Percentiles rank a stretch among this genome's conserved stretches.
phyloP scores from a whole-genome alignment of 257 asterid genomes.

The Sherardia arvensis region DNA sequence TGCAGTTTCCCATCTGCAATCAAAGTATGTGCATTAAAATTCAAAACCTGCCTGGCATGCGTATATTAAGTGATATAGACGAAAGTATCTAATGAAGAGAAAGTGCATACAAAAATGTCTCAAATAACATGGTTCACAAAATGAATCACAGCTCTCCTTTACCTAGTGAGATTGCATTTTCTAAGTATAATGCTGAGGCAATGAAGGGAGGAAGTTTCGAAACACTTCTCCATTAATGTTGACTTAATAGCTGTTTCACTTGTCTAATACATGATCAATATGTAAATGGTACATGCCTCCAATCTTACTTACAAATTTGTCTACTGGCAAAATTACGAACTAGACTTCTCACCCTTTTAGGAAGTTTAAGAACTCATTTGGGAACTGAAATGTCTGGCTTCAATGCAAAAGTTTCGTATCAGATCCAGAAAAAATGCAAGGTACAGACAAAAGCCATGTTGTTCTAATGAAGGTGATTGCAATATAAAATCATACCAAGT shows the following conservation, averaged over 20 bases:
- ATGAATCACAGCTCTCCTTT: background rate
- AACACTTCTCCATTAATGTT: background rate
- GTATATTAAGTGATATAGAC: constrained; percentile 29
- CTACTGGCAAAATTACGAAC: background rate
- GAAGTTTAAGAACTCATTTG: background rate
- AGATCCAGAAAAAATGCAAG: background rate
- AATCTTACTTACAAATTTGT: background rate
- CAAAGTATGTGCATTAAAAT: constrained; percentile 66
- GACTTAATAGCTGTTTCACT: background rate
- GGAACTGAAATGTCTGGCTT: background rate
- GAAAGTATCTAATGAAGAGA: background rate
- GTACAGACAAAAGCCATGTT: background rate
- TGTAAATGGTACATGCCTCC: background rate
- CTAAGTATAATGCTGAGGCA: background rate
- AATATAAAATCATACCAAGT: background rate
- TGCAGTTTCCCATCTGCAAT: constrained; percentile 97
- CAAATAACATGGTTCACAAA: background rate
- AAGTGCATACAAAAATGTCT: background rate
- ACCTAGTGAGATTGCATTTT: background rate
- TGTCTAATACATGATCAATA: background rate
- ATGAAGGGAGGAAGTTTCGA: background rate
- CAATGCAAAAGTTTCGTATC: background rate
- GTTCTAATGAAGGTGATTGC: background rate
- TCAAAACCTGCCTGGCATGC: constrained; percentile 59
- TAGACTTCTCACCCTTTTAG: background rate